Conservation (phyloP, 2,329 filamentous ascomycete species). For the Lecanicillium sp. region DNA sequence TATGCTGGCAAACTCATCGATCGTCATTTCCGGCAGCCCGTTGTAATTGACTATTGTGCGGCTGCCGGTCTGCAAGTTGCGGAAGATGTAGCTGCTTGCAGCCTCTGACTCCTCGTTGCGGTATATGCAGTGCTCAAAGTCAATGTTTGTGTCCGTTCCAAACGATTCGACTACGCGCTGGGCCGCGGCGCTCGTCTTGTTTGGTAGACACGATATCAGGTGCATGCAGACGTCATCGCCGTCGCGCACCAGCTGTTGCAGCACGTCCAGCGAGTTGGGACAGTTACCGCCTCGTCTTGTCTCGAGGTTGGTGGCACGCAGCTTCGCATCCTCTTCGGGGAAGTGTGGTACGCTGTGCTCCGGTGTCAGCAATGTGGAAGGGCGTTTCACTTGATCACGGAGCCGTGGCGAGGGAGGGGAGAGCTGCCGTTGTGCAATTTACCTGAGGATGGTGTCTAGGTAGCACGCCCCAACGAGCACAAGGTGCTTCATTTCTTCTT, state of each 20-base stretch:
- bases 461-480: slow-evolving; percentile 62
- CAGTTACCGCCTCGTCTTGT: slow-evolving; percentile 66
- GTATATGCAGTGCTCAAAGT: slow-evolving; percentile 51
- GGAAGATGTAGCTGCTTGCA: slow-evolving; percentile 63
- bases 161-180: slow-evolving; percentile 48
- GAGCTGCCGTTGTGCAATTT: slow-evolving; percentile 16
- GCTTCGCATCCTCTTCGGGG: slow-evolving; percentile 64
- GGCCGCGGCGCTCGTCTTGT: slow-evolving; percentile 40
- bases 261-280: slow-evolving; percentile 62
- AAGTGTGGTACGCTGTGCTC: slow-evolving; percentile 52
- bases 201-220: slow-evolving; percentile 48
- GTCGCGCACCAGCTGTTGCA: slow-evolving; percentile 51
- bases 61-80: slow-evolving; percentile 49
- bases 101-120: slow-evolving; percentile 45
- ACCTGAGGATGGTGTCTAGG: slow-evolving; percentile 63
- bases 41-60: slow-evolving; percentile 67
- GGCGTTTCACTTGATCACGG: too few relatives aligned
- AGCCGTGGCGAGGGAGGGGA: too few relatives aligned
- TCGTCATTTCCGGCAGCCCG: slow-evolving; percentile 59
- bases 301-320: slow-evolving; percentile 52
- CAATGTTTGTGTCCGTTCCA: slow-evolving; percentile 30
- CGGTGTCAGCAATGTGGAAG: background rate
- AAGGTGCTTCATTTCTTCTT: slow-evolving; percentile 37
- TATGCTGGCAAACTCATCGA: slow-evolving; percentile 47
- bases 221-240: slow-evolving; percentile 24